A percentile compares a stretch with the other conserved stretches of the same genome.
Conservation (phyloP, 192 early-diverging fungal species). For the Rhizoclosmatium sp. region DNA sequence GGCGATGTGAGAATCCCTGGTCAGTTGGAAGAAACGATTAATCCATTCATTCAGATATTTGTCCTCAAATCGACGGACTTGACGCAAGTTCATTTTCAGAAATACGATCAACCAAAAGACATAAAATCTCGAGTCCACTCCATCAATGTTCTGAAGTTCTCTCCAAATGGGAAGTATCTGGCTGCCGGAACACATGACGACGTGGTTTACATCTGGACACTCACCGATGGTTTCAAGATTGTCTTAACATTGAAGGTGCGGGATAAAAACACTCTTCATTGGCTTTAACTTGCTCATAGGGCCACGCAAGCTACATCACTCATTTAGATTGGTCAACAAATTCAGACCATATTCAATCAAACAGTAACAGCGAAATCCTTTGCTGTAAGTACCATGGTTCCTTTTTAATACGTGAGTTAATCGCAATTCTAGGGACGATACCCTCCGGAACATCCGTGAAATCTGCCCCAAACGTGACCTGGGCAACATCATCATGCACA, state of each 20-base stretch:
- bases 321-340: slow-evolving; percentile 35
- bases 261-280: neutral
- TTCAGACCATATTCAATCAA: slow-evolving; percentile 29
- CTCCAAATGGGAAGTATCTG: slow-evolving; percentile 35
- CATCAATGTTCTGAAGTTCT: slow-evolving; percentile 35
- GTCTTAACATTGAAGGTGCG: slow-evolving; percentile 19
- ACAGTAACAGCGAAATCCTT: slow-evolving; percentile 33
- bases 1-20: slow-evolving; percentile 32
- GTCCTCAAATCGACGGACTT: slow-evolving; percentile 38
- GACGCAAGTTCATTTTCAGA: slow-evolving; percentile 31
- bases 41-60: slow-evolving; percentile 37
- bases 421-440: neutral
- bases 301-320: slow-evolving; percentile 32
- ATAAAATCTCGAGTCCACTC: slow-evolving; percentile 22
- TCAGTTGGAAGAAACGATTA: neutral
- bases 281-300: slow-evolving; percentile 18
- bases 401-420: neutral
- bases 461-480: neutral
- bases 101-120: slow-evolving; percentile 31
- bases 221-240: slow-evolving; percentile 30
- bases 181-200: slow-evolving; percentile 32
- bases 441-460: neutral
- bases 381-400: slow-evolving; percentile 5
- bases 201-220: slow-evolving; percentile 33
- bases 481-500: slow-evolving; percentile 2